Conservation (phyloP, 2,329 filamentous ascomycete species). For the Pseudogymnoascus sp. region DNA sequence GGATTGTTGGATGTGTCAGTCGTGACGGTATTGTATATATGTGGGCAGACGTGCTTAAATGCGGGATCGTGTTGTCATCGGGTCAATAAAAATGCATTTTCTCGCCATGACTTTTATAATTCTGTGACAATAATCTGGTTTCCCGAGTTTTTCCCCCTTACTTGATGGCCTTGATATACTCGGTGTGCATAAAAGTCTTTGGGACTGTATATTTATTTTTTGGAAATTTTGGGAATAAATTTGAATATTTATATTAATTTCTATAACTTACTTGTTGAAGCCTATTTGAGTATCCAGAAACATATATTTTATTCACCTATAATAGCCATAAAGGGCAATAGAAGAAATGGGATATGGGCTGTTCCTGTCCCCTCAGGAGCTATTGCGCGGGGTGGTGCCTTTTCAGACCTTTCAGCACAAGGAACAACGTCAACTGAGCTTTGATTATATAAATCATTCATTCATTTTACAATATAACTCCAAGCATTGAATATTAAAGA, state of each 20-base stretch:
- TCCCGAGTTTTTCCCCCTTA: not conserved
- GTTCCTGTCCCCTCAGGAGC: not conserved
- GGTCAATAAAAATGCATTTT: conserved; percentile 5
- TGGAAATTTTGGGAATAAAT: not conserved
- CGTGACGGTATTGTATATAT: conserved; percentile 1
- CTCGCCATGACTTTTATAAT: not conserved
- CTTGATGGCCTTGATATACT: not conserved
- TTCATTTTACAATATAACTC: not conserved
- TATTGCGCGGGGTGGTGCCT: not conserved
- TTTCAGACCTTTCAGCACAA: not conserved
- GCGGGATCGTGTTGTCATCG: not conserved
- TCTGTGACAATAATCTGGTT: not conserved
- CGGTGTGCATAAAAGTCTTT: not conserved
- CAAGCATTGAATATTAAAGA: not conserved
- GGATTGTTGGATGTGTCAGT: not conserved
- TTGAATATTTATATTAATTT: not conserved
- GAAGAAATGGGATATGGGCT: too few species aligned
- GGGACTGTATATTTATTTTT: too few species aligned
- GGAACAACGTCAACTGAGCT: not conserved
- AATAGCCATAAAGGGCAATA: too few species aligned
- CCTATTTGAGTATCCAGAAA: too few species aligned
- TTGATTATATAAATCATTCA: not conserved
- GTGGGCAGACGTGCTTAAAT: not conserved
- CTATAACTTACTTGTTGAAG: not conserved
- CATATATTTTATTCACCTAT: too few species aligned